A percentile compares a stretch with the other conserved stretches of the same genome.
phyloP scores from a whole-genome alignment of 345 rosid genomes.

The Eucalyptus cloeziana region DNA sequence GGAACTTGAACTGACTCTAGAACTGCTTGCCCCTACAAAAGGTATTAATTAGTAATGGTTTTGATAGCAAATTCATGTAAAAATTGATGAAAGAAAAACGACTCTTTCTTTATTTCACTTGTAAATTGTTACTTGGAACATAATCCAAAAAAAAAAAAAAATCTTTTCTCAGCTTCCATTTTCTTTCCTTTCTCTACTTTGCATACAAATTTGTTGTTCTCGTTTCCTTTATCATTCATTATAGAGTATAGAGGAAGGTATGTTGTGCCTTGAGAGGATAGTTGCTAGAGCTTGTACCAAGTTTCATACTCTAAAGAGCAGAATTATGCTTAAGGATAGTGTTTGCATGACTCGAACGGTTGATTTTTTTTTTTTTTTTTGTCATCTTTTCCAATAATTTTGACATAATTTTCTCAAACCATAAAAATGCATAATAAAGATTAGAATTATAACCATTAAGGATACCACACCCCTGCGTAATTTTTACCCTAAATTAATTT shows the following conservation, averaged over 20 bases:
- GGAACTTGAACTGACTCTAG: too few species aligned
- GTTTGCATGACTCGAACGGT: rapidly evolving
- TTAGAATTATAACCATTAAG: neutral
- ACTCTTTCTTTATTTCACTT: neutral
- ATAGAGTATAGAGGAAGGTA: neutral
- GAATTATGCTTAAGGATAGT: neutral
- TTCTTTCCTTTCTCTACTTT: neutral
- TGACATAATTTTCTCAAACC: neutral
- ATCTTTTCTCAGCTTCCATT: neutral
- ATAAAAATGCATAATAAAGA: neutral
- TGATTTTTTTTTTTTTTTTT: neutral
- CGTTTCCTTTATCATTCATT: neutral
- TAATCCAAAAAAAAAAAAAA: neutral
- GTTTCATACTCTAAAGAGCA: neutral
- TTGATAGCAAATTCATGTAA: neutral
- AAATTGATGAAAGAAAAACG: neutral
- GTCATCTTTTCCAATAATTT: neutral
- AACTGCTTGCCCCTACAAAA: too few species aligned
- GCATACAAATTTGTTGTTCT: neutral
- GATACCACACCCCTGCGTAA: neutral
- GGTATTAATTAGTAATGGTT: too few species aligned
- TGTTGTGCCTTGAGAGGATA: neutral
- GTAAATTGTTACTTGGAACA: neutral
- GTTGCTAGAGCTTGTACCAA: rapidly evolving
- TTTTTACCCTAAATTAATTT: neutral